A percentile compares a stretch with the other conserved stretches of the same genome.
phyloP scores from a whole-genome alignment of 306 rosid genomes.

The Albizia julibrissin region DNA sequence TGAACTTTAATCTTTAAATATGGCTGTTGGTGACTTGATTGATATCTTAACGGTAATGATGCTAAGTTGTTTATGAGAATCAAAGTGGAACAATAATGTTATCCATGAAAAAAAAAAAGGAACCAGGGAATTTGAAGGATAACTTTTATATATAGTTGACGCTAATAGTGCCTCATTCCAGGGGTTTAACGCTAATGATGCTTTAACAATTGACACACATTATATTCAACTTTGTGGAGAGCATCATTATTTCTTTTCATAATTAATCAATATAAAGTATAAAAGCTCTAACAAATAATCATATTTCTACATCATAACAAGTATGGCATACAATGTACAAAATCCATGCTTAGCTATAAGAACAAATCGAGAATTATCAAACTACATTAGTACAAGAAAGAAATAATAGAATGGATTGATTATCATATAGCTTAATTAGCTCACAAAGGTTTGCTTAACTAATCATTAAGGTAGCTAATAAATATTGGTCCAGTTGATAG shows the following conservation, averaged over 20 bases:
- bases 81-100: not conserved
- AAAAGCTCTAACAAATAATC: not conserved
- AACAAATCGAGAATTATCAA: not conserved
- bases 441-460: too few species aligned
- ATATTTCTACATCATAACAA: not conserved
- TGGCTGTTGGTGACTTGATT: not conserved
- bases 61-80: not conserved
- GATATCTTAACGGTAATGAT: too few species aligned
- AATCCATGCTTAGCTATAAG: not conserved
- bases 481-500: too few species aligned
- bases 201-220: not conserved
- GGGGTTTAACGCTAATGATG: not conserved
- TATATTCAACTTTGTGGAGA: not conserved
- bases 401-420: not conserved
- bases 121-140: not conserved
- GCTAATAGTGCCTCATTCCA: not conserved
- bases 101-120: not conserved
- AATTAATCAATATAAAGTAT: not conserved
- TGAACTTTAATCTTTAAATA: too few species aligned
- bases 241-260: not conserved
- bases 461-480: too few species aligned
- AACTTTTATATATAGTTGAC: too few species aligned
- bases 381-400: not conserved
- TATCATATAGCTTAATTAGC: not conserved
- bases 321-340: not conserved